These are phyloP conservation scores for Dothideomycetidae sp. DNA, from an alignment of 2,329 filamentous ascomycete genomes.

Conservation along the genomic window DNA sequence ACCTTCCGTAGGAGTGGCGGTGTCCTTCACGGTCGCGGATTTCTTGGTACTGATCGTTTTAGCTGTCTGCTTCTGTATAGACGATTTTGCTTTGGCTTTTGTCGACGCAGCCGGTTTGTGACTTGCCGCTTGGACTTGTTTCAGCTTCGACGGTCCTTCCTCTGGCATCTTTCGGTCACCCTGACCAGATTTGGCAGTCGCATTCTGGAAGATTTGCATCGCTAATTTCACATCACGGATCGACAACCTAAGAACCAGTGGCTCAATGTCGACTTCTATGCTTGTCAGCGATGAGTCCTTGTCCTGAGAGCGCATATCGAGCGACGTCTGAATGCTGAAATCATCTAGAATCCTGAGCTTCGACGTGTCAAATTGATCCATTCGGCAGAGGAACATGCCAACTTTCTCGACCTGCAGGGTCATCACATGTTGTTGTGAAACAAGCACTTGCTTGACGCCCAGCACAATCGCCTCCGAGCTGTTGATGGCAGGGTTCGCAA, in stretches of 20 bases:
- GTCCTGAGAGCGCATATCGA: constrained; percentile 57
- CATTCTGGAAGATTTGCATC: constrained; percentile 81
- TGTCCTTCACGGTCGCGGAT: constrained; percentile 25
- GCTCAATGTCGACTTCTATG: constrained; percentile 79
- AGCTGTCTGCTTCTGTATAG: constrained; percentile 27
- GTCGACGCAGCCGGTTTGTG: constrained; percentile 28
- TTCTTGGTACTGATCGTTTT: constrained; percentile 34
- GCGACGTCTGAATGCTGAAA: constrained; percentile 78
- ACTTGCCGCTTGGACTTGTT: constrained; percentile 33
- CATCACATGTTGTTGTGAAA: constrained; percentile 86
- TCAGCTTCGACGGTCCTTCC: constrained; percentile 42
- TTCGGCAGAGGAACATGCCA: constrained; percentile 96
- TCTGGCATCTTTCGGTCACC: constrained; percentile 34
- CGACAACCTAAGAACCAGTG: constrained; percentile 77
- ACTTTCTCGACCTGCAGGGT: constrained; percentile 88
- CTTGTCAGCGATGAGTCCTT: constrained; percentile 51
- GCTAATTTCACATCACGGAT: constrained; percentile 88
- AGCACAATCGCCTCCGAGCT: constrained; percentile 94
- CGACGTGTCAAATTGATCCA: constrained; percentile 92
- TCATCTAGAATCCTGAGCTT: constrained; percentile 88
- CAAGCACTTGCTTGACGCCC: constrained; percentile 79
- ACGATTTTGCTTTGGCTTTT: constrained; percentile 29
- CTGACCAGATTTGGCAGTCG: constrained; percentile 66
- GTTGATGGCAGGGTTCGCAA: constrained; percentile 79
- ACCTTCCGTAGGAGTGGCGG: constrained; percentile 17